Evolutionary conservation across 257 asterid species (phyloP), one percentile per base, ranked within the genome.

Genomic region (Solanum etuberosum): DNA sequence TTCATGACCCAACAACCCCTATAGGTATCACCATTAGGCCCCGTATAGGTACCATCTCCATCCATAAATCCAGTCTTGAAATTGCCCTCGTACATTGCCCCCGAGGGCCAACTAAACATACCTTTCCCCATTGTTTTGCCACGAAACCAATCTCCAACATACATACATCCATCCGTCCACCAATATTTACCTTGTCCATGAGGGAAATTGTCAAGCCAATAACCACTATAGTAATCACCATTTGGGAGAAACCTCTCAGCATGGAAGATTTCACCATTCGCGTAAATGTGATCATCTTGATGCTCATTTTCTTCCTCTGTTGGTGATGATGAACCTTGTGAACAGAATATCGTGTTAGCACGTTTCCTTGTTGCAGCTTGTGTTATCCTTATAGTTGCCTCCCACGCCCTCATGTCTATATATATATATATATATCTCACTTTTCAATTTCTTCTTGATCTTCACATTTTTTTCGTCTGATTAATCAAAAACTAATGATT

Each of bases 81-180:
- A 89, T 91, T 91, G 0, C 99, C 99, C 12, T 94, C 96, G 11
- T 96, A 96, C 84, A 86, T 90, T 1, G 98, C 98, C 6, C 99
- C 98, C 0, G 97, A 94, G 7, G 99, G 98, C 99, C 98, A 96
- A 86, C 93, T 94, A 65, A 96, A 96, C 15, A 86, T 89, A 1
- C 99, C 99, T 77, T 84, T 91, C 6, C 98, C 98, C 97, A 94
- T 95, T 0, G 94, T 93, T 83, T 93, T 96, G 14, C 99, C 99
- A 37, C 92, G 73, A 34, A 92, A 93, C 99, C 99, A 96, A 38
- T 96, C 98, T 9, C 99, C 99, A 2, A 93, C 94, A 7, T 95
- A 95, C 98, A 93, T 92, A 25, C 99, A 96, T 1, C 99, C 99
- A 61, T 95, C 99, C 0, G 98, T 94, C 99, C 99, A 96, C 97